phyloP scores from a whole-genome alignment of 2,329 filamentous ascomycete genomes.

The Fusarium cicatricum region DNA sequence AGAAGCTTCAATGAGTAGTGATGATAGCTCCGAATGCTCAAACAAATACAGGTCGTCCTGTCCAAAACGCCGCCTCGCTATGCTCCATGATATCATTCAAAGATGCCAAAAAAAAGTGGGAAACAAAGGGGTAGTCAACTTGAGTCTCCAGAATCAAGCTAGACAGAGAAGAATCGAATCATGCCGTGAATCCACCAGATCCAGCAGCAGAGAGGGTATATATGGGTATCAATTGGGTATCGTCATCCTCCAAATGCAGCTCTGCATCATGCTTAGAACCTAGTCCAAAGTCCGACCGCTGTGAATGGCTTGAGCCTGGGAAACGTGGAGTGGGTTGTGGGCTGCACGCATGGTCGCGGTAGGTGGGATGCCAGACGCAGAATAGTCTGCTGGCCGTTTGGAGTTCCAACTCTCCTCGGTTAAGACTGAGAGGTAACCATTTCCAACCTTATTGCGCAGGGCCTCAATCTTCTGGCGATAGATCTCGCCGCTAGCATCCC shows the following conservation, averaged over 20 bases:
- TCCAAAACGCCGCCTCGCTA: conserved; percentile 52
- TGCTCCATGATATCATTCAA: conserved; percentile 47
- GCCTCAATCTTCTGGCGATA: conserved; percentile 91
- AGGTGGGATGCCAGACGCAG: conserved; percentile 37
- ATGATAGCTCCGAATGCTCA: conserved; percentile 30
- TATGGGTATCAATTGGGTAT: conserved; percentile 45
- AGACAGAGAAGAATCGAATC: conserved; percentile 35
- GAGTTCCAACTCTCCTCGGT: conserved; percentile 75
- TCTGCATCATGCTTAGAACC: conserved; percentile 20
- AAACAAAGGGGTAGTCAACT: conserved; percentile 28
- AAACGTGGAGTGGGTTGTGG: conserved; percentile 44
- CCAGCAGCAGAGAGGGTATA: conserved; percentile 36
- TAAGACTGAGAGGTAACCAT: conserved; percentile 85
- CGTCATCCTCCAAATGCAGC: conserved; percentile 30
- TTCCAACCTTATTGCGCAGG: conserved; percentile 84
- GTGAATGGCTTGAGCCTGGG: conserved; percentile 58
- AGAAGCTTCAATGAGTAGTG: conserved; percentile 24
- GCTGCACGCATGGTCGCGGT: conserved; percentile 43
- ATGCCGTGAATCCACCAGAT: conserved; percentile 21
- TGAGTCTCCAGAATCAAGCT: conserved; percentile 25
- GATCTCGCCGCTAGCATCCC: conserved; percentile 75
- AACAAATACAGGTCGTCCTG: conserved; percentile 38
- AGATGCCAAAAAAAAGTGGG: conserved; percentile 35
- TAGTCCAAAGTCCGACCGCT: conserved; percentile 62
- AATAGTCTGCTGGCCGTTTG: conserved; percentile 35